These are phyloP conservation scores for Crucihimalaya himalaica DNA, from an alignment of 345 rosid genomes.

Conservation along the genomic window DNA sequence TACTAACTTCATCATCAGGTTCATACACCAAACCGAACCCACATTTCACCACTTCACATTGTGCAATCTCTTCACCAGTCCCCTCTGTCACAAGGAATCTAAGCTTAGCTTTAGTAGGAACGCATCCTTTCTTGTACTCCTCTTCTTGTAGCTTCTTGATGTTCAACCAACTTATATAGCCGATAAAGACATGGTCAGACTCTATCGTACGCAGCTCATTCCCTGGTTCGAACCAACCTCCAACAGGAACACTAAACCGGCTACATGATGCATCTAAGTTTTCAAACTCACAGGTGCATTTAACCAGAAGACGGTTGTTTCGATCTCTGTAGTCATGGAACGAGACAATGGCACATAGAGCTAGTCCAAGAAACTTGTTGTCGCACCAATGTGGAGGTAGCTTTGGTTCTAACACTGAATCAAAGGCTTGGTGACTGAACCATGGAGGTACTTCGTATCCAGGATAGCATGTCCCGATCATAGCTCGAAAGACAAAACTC, in stretches of 20 bases:
- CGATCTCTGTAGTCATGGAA: neutral
- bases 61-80: conserved; percentile 11
- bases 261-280: conserved; percentile 17
- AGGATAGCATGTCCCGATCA: conserved; percentile 30
- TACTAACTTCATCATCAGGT: conserved; percentile 21
- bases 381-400: conserved; percentile 30
- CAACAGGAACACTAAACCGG: conserved; percentile 20
- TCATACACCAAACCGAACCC: conserved; percentile 29
- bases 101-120: conserved; percentile 12
- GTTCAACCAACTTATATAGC: conserved; percentile 22
- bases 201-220: conserved; percentile 4
- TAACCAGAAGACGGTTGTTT: conserved; percentile 6
- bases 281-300: conserved; percentile 20
- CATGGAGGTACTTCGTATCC: conserved; percentile 31
- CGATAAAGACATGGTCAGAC: conserved; percentile 30
- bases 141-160: conserved; percentile 20
- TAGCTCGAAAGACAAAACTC: conserved; percentile 13
- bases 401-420: conserved; percentile 24
- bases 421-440: conserved; percentile 29
- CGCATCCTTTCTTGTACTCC: conserved; percentile 3
- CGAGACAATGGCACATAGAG: conserved; percentile 25
- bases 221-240: conserved; percentile 14
- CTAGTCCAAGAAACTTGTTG: conserved; percentile 6
- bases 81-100: conserved; percentile 2
- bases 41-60: conserved; percentile 30